These are phyloP conservation scores for Pharus latifolius DNA, from an alignment of 176 grass and related monocot genomes.

Conservation along the genomic window DNA sequence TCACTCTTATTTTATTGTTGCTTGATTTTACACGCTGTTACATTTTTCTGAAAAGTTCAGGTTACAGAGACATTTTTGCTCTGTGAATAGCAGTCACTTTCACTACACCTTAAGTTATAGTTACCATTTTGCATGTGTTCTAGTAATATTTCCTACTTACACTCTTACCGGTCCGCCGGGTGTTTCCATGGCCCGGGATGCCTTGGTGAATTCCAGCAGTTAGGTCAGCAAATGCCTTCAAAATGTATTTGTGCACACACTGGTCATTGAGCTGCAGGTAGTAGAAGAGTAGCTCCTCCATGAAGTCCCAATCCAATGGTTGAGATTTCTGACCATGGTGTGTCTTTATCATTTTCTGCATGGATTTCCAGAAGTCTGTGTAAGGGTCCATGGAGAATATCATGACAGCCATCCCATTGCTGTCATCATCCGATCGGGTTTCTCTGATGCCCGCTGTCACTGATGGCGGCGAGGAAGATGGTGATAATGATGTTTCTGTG, in stretches of 20 bases:
- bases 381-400: slow-evolving; percentile 63
- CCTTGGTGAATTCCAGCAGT: slow-evolving; percentile 19
- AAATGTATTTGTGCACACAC: slow-evolving; percentile 62
- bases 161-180: slow-evolving; percentile 2
- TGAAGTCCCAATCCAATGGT: slow-evolving; percentile 83
- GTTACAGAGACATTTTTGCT: background rate
- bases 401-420: slow-evolving; percentile 18
- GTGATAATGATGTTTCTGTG: background rate
- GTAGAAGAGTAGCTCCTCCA: slow-evolving; percentile 66
- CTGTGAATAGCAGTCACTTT: background rate
- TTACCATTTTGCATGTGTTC: background rate
- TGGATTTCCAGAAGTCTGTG: slow-evolving; percentile 54
- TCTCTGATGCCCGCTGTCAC: background rate
- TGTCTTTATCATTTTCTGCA: slow-evolving; percentile 47
- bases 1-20: background rate
- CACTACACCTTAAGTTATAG: background rate
- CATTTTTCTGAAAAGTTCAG: background rate
- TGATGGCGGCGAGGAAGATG: background rate
- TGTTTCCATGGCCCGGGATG: background rate
- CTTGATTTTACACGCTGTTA: background rate
- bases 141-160: background rate
- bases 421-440: background rate
- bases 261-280: slow-evolving; percentile 81
- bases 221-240: slow-evolving; percentile 53
- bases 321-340: slow-evolving; percentile 12